These are phyloP conservation scores for Backusella australiensis DNA, from an alignment of 192 early-diverging fungal genomes.

Conservation along the genomic window DNA sequence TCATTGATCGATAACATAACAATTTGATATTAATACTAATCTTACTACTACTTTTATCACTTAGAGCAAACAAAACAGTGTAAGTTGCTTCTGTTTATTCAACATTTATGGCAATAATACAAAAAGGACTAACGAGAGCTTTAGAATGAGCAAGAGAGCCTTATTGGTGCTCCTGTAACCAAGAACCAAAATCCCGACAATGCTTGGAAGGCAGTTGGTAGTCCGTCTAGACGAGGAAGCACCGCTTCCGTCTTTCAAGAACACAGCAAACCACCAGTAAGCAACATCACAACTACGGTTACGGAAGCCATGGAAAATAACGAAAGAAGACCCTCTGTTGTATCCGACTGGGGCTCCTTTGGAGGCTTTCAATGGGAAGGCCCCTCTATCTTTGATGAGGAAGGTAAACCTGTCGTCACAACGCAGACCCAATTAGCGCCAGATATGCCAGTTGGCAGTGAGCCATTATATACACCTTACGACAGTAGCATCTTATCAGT, in stretches of 20 bases:
- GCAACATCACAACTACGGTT: not conserved
- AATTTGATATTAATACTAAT: not conserved
- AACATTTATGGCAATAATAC: not conserved
- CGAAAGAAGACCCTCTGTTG: not conserved
- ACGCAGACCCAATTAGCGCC: slow-evolving; percentile 21
- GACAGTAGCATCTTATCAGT: slow-evolving; percentile 37
- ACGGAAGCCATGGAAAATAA: not conserved
- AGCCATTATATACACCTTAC: not conserved
- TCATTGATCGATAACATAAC: not conserved
- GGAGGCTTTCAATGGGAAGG: slow-evolving; percentile 50
- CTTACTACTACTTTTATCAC: not conserved
- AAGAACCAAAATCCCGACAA: slow-evolving; percentile 19
- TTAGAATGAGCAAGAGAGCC: not conserved
- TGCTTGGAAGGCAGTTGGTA: slow-evolving; percentile 35
- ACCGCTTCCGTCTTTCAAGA: not conserved
- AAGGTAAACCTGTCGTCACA: slow-evolving; percentile 21
- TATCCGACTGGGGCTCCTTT: slow-evolving; percentile 48
- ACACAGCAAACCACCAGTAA: not conserved
- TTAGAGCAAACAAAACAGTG: not conserved
- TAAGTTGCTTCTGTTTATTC: not conserved
- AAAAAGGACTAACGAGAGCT: not conserved
- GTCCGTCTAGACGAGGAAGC: slow-evolving; percentile 33
- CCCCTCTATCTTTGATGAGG: slow-evolving; percentile 41
- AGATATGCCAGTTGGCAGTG: not conserved
- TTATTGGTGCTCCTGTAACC: slow-evolving; percentile 1